phyloP scores from a whole-genome alignment of 352 stramenopile species.

The Pythium brachiatum region DNA sequence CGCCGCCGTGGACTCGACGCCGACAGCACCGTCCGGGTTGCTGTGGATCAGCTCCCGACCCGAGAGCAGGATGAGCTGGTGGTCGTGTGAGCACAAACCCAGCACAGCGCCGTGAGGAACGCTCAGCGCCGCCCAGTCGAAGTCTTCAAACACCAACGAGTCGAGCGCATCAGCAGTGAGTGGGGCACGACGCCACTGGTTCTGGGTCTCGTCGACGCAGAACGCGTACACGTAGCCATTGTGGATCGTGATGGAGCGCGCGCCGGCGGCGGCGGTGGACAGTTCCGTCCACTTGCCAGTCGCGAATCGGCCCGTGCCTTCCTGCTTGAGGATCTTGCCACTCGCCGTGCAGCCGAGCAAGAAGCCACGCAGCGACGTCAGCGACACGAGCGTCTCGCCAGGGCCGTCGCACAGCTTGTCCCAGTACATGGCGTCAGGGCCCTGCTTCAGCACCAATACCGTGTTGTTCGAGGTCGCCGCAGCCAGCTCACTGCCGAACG shows the following conservation, averaged over 20 bases:
- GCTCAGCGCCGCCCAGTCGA: constrained; percentile 34
- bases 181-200: constrained; percentile 51
- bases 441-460: constrained; percentile 53
- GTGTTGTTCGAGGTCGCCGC: constrained; percentile 50
- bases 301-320: constrained; percentile 59
- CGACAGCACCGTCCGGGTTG: constrained; percentile 29
- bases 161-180: constrained; percentile 50
- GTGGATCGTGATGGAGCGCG: constrained; percentile 59
- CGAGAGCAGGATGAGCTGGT: constrained; percentile 64
- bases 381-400: constrained; percentile 39
- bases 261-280: constrained; percentile 37
- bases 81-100: constrained; percentile 77
- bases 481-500: constrained; percentile 72
- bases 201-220: constrained; percentile 8
- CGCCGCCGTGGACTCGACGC: constrained; percentile 34
- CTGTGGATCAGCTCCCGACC: constrained; percentile 41
- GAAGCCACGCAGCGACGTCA: constrained; percentile 61
- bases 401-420: constrained; percentile 50
- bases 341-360: constrained; percentile 61
- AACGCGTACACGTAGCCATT: constrained; percentile 69
- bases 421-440: constrained; percentile 39
- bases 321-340: constrained; percentile 66
- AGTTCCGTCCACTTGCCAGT: constrained; percentile 61
- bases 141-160: constrained; percentile 46
- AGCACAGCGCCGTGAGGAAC: constrained; percentile 25